Percentiles rank a stretch among this genome's conserved stretches.
These are phyloP conservation scores for Fomes fomentarius DNA, from an alignment of 1,284 basidiomycete genomes.

Conservation along the genomic window DNA sequence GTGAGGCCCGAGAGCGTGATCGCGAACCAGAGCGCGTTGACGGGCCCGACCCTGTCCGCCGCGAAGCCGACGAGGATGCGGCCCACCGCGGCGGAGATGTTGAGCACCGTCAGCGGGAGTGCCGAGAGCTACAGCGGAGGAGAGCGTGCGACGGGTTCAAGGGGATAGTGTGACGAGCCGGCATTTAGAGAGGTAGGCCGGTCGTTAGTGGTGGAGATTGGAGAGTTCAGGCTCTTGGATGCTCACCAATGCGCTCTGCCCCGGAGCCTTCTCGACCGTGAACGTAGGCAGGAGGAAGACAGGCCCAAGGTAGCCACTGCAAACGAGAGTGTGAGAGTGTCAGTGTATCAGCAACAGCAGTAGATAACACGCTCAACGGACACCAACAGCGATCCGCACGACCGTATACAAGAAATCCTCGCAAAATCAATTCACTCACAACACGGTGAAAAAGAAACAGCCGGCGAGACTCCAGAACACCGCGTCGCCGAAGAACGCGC, in stretches of 20 bases:
- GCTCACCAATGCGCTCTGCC: constrained; percentile 18
- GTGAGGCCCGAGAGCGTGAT: constrained; percentile 23
- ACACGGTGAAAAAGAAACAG: constrained; percentile 29
- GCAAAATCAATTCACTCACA: constrained; percentile 24
- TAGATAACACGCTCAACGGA: too few species aligned
- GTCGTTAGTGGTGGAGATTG: background rate
- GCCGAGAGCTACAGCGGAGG: constrained; percentile 14
- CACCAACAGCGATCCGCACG: too few species aligned
- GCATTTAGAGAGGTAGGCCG: too few species aligned
- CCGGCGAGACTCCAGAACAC: constrained; percentile 32
- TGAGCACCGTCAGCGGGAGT: constrained; percentile 23
- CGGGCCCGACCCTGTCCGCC: constrained; percentile 24
- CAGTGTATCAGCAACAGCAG: too few species aligned
- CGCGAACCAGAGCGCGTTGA: constrained; percentile 22
- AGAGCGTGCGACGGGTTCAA: background rate
- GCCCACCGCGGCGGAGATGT: constrained; percentile 23
- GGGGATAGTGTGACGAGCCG: background rate
- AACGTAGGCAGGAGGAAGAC: constrained; percentile 26
- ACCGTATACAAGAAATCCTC: too few species aligned
- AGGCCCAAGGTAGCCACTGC: constrained; percentile 23
- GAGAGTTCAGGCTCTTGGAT: background rate
- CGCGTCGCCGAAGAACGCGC: constrained; percentile 28
- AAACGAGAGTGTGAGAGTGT: background rate
- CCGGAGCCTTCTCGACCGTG: constrained; percentile 18
- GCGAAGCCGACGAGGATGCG: constrained; percentile 23